Base-by-base conservation (phyloP, 2,329 filamentous ascomycete genomes). In the Trichophyton rubrum region DNA sequence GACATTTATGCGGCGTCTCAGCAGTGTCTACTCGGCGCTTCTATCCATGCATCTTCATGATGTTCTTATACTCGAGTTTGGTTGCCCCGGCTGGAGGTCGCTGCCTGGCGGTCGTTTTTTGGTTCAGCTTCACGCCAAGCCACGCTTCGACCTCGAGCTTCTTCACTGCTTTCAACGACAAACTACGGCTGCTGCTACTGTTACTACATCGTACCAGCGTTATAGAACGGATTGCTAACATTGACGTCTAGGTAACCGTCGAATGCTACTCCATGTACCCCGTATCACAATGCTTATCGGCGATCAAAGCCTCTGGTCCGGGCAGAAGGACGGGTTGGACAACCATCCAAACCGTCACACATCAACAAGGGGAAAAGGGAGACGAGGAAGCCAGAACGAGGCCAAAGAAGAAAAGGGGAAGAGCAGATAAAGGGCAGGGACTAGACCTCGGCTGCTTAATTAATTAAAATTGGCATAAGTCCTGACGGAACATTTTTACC, bases 1-100 rank as follows among this genome's bases (percentile, higher is more conserved):
- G 70, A 72, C 69, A 72, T 72, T 22, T 20, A 33, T n/a, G 33
- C n/a, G 27, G 6, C 27, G 27, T 27, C 15, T 33, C 40, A 43
- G 15, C 11, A 13, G 11, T 35, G 11, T 35, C 33, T 35, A 11
- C 33, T 35, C 33, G 11, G 2, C 13, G 33, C 33, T 13, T 22
- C 22, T 3, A 35, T 35, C 33, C 33, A 35, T 35, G 8, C 9
- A 35, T 35, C 8, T 35, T 3, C 33, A 35, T 13, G 33, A 1
- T 35, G 6, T 27, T 27, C 4, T 11, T 35, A 13, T 35, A 35
- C 33, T 13, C 2, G 9, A 8, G 33, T 35, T 9, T 9, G 24
- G 24, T 7, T 9, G 30, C 30, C 5, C 33, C 13, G 33, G 33
- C 11, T 13, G 9, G 8, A 11, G 33, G 33, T 35, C 11, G 33